phyloP scores from a whole-genome alignment of 805 yeast species.

The Teunomyces lycoperdinae region DNA sequence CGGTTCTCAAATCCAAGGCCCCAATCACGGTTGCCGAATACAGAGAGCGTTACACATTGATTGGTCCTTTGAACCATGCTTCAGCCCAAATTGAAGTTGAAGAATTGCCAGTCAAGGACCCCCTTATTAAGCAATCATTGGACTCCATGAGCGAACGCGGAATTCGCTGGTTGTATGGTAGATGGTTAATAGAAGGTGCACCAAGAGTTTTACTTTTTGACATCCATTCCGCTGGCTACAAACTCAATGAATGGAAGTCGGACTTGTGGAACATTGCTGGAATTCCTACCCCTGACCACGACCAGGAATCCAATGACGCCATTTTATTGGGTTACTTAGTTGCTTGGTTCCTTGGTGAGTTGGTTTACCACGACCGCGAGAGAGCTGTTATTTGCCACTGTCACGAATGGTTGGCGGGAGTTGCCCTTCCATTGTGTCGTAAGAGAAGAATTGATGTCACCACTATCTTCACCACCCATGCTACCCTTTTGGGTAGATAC shows the following conservation, averaged over 20 bases:
- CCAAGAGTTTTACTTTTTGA: constrained; percentile 91
- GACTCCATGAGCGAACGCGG: constrained; percentile 83
- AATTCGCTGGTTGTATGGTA: constrained; percentile 77
- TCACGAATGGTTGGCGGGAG: constrained; percentile 98
- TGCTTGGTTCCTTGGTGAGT: constrained; percentile 96
- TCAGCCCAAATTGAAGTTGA: constrained; percentile 82
- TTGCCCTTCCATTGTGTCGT: constrained; percentile 88
- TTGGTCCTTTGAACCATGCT: constrained; percentile 81
- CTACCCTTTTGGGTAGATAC: constrained; percentile 91
- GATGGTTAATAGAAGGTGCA: constrained; percentile 98
- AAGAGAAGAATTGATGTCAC: constrained; percentile 90
- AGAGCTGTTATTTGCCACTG: constrained; percentile 92
- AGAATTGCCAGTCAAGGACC: constrained; percentile 58
- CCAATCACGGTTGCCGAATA: constrained; percentile 95
- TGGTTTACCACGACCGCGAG: constrained; percentile 76
- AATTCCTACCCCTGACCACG: constrained; percentile 89
- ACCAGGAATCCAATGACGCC: constrained; percentile 87
- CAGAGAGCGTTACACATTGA: constrained; percentile 75
- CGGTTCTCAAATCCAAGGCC: constrained; percentile 93
- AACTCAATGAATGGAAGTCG: constrained; percentile 88
- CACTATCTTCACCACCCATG: constrained; percentile 96
- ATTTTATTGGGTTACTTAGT: constrained; percentile 88
- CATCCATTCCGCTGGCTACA: constrained; percentile 64
- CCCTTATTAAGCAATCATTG: constrained; percentile 57
- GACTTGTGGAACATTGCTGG: constrained; percentile 91